Base-by-base conservation (phyloP, 805 yeast genomes). In the Candida dajiaensis region DNA sequence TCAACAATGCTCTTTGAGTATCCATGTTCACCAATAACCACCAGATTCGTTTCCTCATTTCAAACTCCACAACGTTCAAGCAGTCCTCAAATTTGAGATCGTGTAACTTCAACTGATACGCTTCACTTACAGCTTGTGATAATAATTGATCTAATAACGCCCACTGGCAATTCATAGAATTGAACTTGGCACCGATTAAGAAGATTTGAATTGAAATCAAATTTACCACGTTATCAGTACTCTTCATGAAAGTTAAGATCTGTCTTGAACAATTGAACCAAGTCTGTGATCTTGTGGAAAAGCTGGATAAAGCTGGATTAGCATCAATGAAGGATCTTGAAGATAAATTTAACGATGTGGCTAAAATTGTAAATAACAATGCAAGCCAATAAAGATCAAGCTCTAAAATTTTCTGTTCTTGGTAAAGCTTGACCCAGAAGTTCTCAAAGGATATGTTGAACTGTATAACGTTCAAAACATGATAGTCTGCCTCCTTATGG, bases 191-290 rank as follows among this genome's bases (percentile, higher is more conserved):
- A 20, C 31, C 35, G 7, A 47, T 33, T n/a, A 37, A 15, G 4
- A 19, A 23, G 2, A 28, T 31, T 23, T 47, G 47, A 3, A 43
- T n/a, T 6, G 22, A 11, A 3, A 41, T 18, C 16, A 45, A 16
- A 13, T n/a, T 10, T 19, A 36, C 12, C 6, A 19, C 20, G 6
- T 20, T 18, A 11, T n/a, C 23, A 6, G 16, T 16, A 25, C 40
- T 41, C 21, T 40, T 48, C 25, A 46, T 29, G 33, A 52, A 50
- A 1, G 53, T 45, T 33, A 50, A 13, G 5, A 50, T 49, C 36
- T 54, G 55, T 37, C 52, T 43, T 15, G 60, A 40, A 3, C 56
- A 50, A 31, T 44, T 38, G 31, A 54, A 54, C 57, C 55, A 54
- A 10, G 2, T 37, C 40, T 4, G 49, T n/a, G 21, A 35, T 13